Evolutionary conservation across 257 asterid species (phyloP).

Genomic region (Nemophila menziesii): DNA sequence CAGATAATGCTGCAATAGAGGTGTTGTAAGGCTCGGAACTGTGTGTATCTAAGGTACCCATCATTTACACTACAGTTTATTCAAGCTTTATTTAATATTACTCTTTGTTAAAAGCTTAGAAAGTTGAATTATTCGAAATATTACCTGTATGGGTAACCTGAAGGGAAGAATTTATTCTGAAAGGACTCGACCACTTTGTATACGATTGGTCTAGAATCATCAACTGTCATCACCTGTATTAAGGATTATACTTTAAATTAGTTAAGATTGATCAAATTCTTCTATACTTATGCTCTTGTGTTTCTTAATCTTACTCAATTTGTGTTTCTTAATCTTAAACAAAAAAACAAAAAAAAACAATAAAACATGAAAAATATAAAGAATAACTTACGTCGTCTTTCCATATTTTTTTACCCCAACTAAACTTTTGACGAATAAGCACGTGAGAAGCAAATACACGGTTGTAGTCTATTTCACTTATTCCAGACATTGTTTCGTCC

Average conservation of each 20-base stretch:
- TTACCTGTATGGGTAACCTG: slow-evolving; percentile 93
- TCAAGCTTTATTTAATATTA: background rate
- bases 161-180: slow-evolving; percentile 75
- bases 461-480: no score
- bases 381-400: no score
- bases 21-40: slow-evolving; percentile 91
- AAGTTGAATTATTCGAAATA: background rate
- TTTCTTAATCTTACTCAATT: no score
- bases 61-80: slow-evolving; percentile 70
- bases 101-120: background rate
- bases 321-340: no score
- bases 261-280: background rate
- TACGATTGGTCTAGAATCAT: slow-evolving; percentile 64
- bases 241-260: no score
- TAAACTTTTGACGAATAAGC: no score
- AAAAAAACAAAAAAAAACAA: no score
- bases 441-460: no score
- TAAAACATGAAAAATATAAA: no score
- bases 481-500: no score
- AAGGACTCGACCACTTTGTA: slow-evolving; percentile 58
- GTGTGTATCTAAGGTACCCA: slow-evolving; percentile 92
- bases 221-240: slow-evolving; percentile 70
- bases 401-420: no score
- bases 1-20: slow-evolving; percentile 90
- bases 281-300: no score